Evolutionary conservation across 2,329 filamentous ascomycete genomes (phyloP), one percentile per base, ranked within the genome.

Genomic region (Ceratocystis colombiana): DNA sequence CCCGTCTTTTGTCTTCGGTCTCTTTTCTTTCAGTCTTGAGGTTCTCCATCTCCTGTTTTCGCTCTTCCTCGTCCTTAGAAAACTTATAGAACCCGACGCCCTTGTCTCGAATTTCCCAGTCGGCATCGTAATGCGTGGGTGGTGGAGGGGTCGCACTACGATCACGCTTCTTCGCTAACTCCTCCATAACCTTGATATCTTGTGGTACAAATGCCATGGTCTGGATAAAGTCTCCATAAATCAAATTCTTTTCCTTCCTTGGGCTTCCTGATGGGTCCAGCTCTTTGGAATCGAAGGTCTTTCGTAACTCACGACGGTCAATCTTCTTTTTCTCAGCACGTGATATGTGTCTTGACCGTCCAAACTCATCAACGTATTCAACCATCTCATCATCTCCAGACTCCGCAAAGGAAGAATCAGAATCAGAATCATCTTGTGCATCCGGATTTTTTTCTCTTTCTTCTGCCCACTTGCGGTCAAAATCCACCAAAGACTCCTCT

Each of bases 391-490:
- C 78, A 55, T 78, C 77, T 22, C 71, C 70, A 71, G 74, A 77
- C 17, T 41, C 63, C 3, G 64, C 55, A 57, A 64, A 68, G 17
- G 59, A 66, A 20, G 69, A 69, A 44, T 69, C 68, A 8, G 67
- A 68, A 68, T 73, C 57, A 15, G 78, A 77, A 1, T 74, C 73
- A n/a, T 75, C 75, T 1, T 77, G 75, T 1, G 74, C 75, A 5
- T 77, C 71, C 67, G 79, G 76, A 64, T 71, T 70, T 8, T 61
- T 73, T 68, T 73, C 87, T 65, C 85, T 79, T 28, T 79, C 77
- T 73, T 96, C 89, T 0, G 88, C 90, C 92, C 94, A 97, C 77
- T 97, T 99, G 68, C 88, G 82, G 76, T 97, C 94, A 75, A 99
- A 99, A 77, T 99, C 93, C 2, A 99, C 88, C 30, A 96, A 82